phyloP scores from a whole-genome alignment of 768 basidiomycete genomes.

The Trametes punicea region DNA sequence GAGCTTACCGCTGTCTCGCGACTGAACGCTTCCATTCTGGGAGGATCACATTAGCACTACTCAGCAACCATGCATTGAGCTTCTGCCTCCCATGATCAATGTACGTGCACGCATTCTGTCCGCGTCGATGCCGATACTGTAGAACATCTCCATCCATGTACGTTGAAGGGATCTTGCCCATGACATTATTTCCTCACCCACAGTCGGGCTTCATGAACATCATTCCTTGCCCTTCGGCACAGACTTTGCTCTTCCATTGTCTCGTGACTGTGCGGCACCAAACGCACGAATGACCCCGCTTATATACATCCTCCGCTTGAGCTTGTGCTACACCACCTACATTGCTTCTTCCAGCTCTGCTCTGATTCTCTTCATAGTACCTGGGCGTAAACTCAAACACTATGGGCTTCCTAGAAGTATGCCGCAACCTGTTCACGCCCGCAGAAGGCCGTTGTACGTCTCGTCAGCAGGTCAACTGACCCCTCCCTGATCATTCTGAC shows the following conservation, averaged over 20 bases:
- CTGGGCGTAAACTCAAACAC: not conserved
- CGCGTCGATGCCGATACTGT: no score
- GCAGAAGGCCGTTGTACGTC: not conserved
- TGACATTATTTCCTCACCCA: no score
- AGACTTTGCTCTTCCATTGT: not conserved
- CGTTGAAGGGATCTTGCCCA: no score
- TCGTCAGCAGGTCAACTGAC: not conserved
- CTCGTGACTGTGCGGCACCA: not conserved
- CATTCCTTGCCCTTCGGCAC: no score
- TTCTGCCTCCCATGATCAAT: no score
- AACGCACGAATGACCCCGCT: not conserved
- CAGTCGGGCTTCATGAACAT: not conserved
- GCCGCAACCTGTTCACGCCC: constrained; percentile 1
- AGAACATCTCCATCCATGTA: no score
- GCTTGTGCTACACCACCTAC: not conserved
- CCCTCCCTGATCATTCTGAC: constrained; percentile 1
- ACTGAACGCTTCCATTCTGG: no score
- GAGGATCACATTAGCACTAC: no score
- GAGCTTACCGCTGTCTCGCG: no score
- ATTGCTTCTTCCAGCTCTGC: not conserved
- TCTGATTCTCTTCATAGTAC: not conserved
- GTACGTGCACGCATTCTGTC: no score
- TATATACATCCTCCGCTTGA: not conserved
- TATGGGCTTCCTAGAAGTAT: constrained; percentile 6
- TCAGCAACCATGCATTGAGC: no score